phyloP scores from a whole-genome alignment of 345 rosid species.

The Erucastrum elatum region DNA sequence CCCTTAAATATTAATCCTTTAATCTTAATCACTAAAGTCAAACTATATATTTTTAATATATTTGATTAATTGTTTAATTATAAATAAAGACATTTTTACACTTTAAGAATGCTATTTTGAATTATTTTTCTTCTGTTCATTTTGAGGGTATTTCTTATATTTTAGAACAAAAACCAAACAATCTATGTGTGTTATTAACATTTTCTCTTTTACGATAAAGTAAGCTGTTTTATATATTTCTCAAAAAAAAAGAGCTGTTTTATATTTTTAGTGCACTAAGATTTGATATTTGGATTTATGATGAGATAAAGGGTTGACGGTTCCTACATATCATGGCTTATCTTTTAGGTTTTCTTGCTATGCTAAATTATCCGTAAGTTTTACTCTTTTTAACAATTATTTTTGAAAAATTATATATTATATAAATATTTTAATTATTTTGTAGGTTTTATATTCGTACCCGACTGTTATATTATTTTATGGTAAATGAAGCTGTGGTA shows the following conservation, averaged over 20 bases:
- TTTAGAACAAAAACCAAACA: background rate
- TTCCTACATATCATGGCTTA: background rate
- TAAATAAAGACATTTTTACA: no score
- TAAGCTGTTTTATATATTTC: background rate
- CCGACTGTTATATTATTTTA: background rate
- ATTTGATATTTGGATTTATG: background rate
- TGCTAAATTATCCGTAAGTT: background rate
- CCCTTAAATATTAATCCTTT: no score
- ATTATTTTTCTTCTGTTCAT: background rate
- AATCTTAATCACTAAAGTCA: background rate
- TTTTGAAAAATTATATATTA: background rate
- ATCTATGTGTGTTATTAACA: background rate
- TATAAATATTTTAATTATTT: background rate
- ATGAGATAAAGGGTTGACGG: background rate
- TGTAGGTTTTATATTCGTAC: background rate
- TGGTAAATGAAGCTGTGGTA: background rate
- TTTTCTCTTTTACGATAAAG: background rate
- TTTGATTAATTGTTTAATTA: no score
- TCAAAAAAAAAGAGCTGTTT: background rate
- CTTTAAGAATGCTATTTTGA: background rate
- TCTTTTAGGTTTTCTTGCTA: background rate
- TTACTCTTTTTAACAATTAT: background rate
- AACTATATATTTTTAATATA: no score
- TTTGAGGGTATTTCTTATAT: background rate
- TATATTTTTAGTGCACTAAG: background rate